Evolutionary conservation across 225 moss, liverwort and hornwort genomes (phyloP), one percentile per base, ranked within the genome.

Genomic region (Bryum argenteum): DNA sequence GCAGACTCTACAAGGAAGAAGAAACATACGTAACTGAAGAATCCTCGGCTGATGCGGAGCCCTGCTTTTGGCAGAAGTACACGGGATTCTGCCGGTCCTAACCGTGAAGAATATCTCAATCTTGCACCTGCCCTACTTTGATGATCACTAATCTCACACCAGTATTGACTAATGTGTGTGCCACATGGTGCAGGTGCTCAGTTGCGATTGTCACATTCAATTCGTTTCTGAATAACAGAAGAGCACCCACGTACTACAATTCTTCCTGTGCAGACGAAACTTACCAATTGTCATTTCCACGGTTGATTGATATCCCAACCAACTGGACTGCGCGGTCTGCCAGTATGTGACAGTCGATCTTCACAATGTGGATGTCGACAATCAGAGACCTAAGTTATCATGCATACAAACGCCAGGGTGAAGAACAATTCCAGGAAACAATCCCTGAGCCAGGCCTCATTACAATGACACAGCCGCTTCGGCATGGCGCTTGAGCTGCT

Each of bases 401-500:
- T 48, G 40, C 24, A 54, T 8, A 14, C 10, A 26, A 53, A 39
- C 39, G 15, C 11, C 66, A 54, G 33, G 18, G 61, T 0, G 14
- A 2, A 71, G 0, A 50, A 52, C 43, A 70, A 80, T 56, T 40
- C 63, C 51, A 56, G 59, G 21, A 2, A 47, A 15, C 45, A 45
- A 45, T 45, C 15, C 45, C 1, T 45, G 45, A 23, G 18, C 37
- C 38, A 37, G 9, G 19, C 6, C n/a, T 71, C 5, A 16, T 83
- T 84, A 98, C 84, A 92, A 84, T 17, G 92, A 50, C 42, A 87
- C 86, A 16, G 97, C 92, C 11, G 89, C 79, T 60, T 91, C 92
- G 22, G 94, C 97, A 40, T 89, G 86, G 84, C 89, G 90, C 68
- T 92, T 85, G 44, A 94, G 85, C 58, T 84, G 88, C 81, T 91